Conservation (phyloP, 176 grass and related monocot genomes). For the Stipa capillata region DNA sequence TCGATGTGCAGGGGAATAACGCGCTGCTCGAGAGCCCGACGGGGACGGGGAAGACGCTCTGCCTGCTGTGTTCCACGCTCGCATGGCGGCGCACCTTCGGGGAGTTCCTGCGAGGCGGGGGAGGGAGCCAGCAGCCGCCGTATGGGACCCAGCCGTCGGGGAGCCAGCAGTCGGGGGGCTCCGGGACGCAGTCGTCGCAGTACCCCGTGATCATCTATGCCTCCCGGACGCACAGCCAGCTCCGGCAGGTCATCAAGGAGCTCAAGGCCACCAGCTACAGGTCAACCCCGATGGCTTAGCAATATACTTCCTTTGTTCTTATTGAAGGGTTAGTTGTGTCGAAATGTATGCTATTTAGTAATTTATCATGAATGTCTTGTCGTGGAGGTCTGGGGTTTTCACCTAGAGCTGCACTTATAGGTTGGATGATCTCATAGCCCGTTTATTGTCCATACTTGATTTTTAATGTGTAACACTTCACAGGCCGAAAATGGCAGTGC, state of each 20-base stretch:
- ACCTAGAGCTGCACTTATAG: not conserved
- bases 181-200: conserved; percentile 15
- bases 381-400: not conserved
- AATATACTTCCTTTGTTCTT: not conserved
- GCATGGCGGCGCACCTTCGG: conserved; percentile 82
- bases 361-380: not conserved
- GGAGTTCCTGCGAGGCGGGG: conserved; percentile 51
- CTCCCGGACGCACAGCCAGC: conserved; percentile 92
- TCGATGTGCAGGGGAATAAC: conserved; percentile 54
- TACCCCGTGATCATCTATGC: conserved; percentile 92
- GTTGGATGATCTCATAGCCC: not conserved
- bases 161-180: conserved; percentile 46
- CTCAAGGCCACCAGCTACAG: conserved; percentile 88
- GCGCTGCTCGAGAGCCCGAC: conserved; percentile 92
- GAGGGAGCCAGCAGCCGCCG: conserved; percentile 31
- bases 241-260: conserved; percentile 91
- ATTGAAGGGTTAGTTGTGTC: not conserved
- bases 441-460: not conserved
- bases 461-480: conserved; percentile 6
- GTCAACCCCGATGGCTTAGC: conserved; percentile 10
- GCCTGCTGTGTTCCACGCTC: conserved; percentile 73
- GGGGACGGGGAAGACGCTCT: conserved; percentile 90
- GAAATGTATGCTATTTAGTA: not conserved
- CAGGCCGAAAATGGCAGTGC: conserved; percentile 82
- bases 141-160: no score